Evolutionary conservation across 306 rosid genomes (phyloP).

Genomic region (Spatholobus suberectus): DNA sequence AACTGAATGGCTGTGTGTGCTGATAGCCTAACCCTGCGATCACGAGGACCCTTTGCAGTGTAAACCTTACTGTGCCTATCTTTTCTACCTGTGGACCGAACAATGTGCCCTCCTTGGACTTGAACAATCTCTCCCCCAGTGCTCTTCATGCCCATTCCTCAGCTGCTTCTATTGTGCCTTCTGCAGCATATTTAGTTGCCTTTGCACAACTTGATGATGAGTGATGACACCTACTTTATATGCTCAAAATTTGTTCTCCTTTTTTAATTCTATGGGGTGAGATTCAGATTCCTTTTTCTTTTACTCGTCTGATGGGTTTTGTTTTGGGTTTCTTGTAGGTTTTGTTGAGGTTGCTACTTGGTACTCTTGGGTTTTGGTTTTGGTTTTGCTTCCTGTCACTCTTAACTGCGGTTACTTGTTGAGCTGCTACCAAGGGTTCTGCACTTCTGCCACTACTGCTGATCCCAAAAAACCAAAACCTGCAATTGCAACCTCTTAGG

Average conservation of each 20-base stretch:
- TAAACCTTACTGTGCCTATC: slow-evolving; percentile 83
- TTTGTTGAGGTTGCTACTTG: neutral
- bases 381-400: slow-evolving; percentile 21
- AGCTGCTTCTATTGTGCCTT: slow-evolving; percentile 33
- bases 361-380: slow-evolving; percentile 20
- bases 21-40: slow-evolving; percentile 75
- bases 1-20: slow-evolving; percentile 92
- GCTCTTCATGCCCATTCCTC: slow-evolving; percentile 78
- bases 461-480: slow-evolving; percentile 54
- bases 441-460: slow-evolving; percentile 39
- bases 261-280: slow-evolving; percentile 46
- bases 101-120: slow-evolving; percentile 94
- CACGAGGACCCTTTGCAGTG: slow-evolving; percentile 86
- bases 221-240: neutral
- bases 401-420: slow-evolving; percentile 33
- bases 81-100: slow-evolving; percentile 78
- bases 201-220: slow-evolving; percentile 27
- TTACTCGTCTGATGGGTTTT: slow-evolving; percentile 14
- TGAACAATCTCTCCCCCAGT: slow-evolving; percentile 80
- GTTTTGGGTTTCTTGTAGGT: slow-evolving; percentile 31
- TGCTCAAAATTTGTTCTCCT: slow-evolving; percentile 40
- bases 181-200: slow-evolving; percentile 30
- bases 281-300: slow-evolving; percentile 55
- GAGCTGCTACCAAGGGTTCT: slow-evolving; percentile 28
- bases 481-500: slow-evolving; percentile 54